Evolutionary conservation across 192 early-diverging fungal species (phyloP), one percentile per base, ranked within the genome.

Genomic region (Linnemannia zychae): DNA sequence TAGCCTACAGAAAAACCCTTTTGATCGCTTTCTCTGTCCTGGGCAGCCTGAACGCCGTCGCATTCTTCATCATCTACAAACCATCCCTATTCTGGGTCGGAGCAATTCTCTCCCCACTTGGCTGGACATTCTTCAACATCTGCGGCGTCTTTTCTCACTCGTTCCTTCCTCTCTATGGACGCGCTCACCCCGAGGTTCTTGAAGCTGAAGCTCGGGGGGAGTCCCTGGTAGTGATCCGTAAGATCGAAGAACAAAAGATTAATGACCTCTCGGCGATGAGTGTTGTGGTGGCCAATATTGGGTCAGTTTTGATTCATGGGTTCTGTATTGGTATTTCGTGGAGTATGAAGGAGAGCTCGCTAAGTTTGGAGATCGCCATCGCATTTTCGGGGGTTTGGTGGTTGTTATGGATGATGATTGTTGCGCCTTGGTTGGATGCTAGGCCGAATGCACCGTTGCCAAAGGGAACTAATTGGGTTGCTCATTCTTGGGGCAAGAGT

Each of bases 321-420:
- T 69, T 69, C 18, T 76, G 78, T 74, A 77, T 87, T 20, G 84
- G 84, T 0, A 73, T 87, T 28, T 74, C 80, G 7, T 49, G 73
- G 52, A 57, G 71, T 28, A 49, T 81, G 68, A 22, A 70, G 22
- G 65, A 74, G 46, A 50, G 36, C 7, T 28, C 75, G 38, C 33
- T 78, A n/a, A 72, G 87, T 68, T 80, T 92, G 36, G 68, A 79
- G 67, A 67, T 87, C 31, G 85, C 78, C 7, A 78, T 79, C 34
- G 84, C 82, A 2, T 66, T 90, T 68, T 78, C 85, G 13, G 91
- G 91, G 37, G 79, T 84, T 16, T 90, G 89, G 91, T 92, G 89
- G 88, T 52, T 88, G 20, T 1, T 89, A 2, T 88, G 88, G 75
- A 82, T 76, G 40, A 2, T 89, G 28, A 71, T 81, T 52, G 53